phyloP scores from a whole-genome alignment of 495 filamentous ascomycete species.

The Penicillium salamii region DNA sequence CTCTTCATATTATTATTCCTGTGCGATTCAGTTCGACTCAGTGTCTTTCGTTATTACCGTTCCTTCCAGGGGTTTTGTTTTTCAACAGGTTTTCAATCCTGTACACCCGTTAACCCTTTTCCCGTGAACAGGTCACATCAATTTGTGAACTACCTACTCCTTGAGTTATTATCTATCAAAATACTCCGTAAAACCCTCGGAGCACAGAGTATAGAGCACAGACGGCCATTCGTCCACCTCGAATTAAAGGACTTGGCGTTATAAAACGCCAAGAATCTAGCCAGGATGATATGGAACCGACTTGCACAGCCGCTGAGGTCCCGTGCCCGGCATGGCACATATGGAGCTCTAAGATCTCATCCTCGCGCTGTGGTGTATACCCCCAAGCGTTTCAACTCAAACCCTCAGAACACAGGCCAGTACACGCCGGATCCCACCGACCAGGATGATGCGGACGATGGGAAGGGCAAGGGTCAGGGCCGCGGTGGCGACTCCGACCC shows the following conservation, averaged over 20 bases:
- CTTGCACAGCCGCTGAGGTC: conserved; percentile 21
- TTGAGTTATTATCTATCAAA: no score
- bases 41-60: neutral
- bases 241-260: neutral
- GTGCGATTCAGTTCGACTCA: neutral
- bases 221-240: neutral
- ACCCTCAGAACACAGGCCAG: conserved; percentile 26
- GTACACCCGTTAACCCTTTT: conserved; percentile 6
- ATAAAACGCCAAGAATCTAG: conserved; percentile 2
- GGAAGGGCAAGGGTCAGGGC: conserved; percentile 16
- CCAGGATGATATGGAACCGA: conserved; percentile 22
- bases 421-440: conserved; percentile 30
- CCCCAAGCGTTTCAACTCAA: conserved; percentile 27
- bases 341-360: conserved; percentile 11
- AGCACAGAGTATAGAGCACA: no score
- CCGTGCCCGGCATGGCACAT: conserved; percentile 19
- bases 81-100: no score
- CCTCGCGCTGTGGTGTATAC: conserved; percentile 6
- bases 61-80: conserved; percentile 2
- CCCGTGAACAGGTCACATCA: no score
- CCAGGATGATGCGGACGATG: conserved; percentile 33
- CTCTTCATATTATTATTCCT: conserved; percentile 4
- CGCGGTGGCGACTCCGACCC: conserved; percentile 31
- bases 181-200: no score
- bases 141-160: no score